These are phyloP conservation scores for Claviceps sp. DNA, from an alignment of 2,329 filamentous ascomycete genomes.

Conservation along the genomic window DNA sequence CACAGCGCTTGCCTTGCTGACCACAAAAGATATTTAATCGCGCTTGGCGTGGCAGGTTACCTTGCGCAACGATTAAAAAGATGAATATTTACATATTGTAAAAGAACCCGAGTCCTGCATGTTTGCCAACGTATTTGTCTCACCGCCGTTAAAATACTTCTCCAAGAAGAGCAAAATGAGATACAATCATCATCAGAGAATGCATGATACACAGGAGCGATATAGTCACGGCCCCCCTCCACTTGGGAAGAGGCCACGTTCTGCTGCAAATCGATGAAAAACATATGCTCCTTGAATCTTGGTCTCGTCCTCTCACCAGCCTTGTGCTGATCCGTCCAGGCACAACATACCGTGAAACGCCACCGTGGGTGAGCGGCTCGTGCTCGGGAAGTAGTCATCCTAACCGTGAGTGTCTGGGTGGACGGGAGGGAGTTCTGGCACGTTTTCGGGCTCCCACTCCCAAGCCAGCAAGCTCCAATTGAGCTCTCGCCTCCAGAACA, in stretches of 20 bases:
- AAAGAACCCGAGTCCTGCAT: background rate
- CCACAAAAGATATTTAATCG: background rate
- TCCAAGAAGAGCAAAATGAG: background rate
- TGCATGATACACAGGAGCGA: background rate
- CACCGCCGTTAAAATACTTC: background rate
- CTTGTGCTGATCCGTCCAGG: background rate
- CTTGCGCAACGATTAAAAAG: background rate
- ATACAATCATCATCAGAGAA: background rate
- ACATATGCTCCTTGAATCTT: background rate
- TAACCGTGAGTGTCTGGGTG: constrained; percentile 37
- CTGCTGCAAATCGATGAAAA: background rate
- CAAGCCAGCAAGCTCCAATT: constrained; percentile 79
- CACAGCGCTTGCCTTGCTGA: background rate
- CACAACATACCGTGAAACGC: background rate
- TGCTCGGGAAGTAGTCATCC: constrained; percentile 29
- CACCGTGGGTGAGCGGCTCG: constrained; percentile 17
- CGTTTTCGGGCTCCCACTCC: constrained; percentile 50
- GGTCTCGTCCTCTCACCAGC: background rate
- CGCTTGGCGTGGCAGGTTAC: background rate
- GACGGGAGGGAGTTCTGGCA: constrained; percentile 25
- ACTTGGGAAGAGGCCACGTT: background rate
- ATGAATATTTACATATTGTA: background rate
- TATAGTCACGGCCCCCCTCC: background rate
- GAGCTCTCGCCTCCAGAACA: constrained; percentile 62
- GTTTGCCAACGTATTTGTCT: background rate